Percentiles rank a stretch among this genome's conserved stretches.
These are phyloP conservation scores for Platanthera zijinensis DNA, from an alignment of 106 monocot species.

Conservation along the genomic window DNA sequence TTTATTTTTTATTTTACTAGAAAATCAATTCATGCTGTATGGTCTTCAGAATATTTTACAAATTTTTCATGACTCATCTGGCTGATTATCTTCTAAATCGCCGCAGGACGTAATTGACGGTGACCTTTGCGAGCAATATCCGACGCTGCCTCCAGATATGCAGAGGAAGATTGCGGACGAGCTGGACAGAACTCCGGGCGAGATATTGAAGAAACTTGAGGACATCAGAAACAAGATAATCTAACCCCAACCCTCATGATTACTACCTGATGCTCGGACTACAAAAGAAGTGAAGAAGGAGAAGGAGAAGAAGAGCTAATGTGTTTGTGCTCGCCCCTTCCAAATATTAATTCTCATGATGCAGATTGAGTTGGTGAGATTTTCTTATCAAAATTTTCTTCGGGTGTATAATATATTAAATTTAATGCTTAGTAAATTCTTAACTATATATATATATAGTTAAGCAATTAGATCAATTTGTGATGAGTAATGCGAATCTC, in stretches of 20 bases:
- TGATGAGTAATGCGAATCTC: too few species aligned
- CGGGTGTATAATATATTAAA: not conserved
- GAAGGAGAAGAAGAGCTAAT: not conserved
- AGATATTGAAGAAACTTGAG: constrained; percentile 95
- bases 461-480: too few species aligned
- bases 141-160: constrained; percentile 75
- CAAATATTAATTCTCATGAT: not conserved
- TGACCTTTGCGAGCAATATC: constrained; percentile 94
- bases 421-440: not conserved
- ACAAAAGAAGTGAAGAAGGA: not conserved
- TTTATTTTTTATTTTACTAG: too few species aligned
- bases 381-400: not conserved
- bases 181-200: constrained; percentile 87
- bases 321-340: too few species aligned
- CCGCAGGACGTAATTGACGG: constrained; percentile 95
- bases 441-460: too few species aligned
- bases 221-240: constrained; percentile 94
- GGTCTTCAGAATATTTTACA: not conserved
- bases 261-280: not conserved
- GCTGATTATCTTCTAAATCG: not conserved
- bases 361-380: not conserved
- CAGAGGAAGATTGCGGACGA: constrained; percentile 99
- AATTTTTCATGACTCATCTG: not conserved
- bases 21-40: too few species aligned
- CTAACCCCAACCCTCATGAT: constrained; percentile 11